Evolutionary conservation across 2,329 filamentous ascomycete species (phyloP).

Genomic region (Didymellaceae sp.): DNA sequence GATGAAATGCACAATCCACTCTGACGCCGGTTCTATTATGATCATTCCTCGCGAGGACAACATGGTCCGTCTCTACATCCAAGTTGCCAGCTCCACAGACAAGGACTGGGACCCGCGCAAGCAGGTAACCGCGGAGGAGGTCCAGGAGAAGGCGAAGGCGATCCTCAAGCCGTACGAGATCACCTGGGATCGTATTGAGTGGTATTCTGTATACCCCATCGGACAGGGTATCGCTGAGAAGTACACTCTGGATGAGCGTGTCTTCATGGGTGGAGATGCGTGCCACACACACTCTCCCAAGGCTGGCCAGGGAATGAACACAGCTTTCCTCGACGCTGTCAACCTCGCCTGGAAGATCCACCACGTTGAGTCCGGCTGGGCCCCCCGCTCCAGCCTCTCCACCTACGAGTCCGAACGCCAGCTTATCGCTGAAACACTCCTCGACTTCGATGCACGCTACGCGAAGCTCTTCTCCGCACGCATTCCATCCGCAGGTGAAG

Average conservation of each 20-base stretch:
- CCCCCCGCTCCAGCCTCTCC: slow-evolving; percentile 73
- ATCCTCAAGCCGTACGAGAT: slow-evolving; percentile 67
- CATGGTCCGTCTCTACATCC: slow-evolving; percentile 63
- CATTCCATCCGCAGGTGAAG: slow-evolving; percentile 74
- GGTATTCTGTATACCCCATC: slow-evolving; percentile 71
- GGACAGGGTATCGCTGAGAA: slow-evolving; percentile 70
- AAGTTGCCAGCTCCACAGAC: slow-evolving; percentile 68
- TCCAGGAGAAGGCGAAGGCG: slow-evolving; percentile 63
- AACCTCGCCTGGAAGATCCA: slow-evolving; percentile 98
- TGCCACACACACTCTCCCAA: slow-evolving; percentile 70
- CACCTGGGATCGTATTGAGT: slow-evolving; percentile 69
- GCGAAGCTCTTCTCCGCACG: slow-evolving; percentile 87
- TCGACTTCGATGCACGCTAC: slow-evolving; percentile 88
- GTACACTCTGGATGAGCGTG: slow-evolving; percentile 68
- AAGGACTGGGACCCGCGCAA: slow-evolving; percentile 67
- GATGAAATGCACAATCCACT: slow-evolving; percentile 74
- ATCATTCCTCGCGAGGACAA: slow-evolving; percentile 64
- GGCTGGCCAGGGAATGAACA: slow-evolving; percentile 70
- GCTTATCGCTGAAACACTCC: slow-evolving; percentile 79
- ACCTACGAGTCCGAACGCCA: slow-evolving; percentile 90
- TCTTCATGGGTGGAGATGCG: slow-evolving; percentile 70
- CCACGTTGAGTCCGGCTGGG: slow-evolving; percentile 83
- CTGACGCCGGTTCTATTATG: slow-evolving; percentile 68
- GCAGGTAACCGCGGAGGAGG: slow-evolving; percentile 64
- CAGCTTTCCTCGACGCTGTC: slow-evolving; percentile 68